Percentiles rank a stretch among this genome's conserved stretches.
Evolutionary conservation across 108 stramenopile genomes (phyloP).

Genomic region (Chaetoceros muelleri): DNA sequence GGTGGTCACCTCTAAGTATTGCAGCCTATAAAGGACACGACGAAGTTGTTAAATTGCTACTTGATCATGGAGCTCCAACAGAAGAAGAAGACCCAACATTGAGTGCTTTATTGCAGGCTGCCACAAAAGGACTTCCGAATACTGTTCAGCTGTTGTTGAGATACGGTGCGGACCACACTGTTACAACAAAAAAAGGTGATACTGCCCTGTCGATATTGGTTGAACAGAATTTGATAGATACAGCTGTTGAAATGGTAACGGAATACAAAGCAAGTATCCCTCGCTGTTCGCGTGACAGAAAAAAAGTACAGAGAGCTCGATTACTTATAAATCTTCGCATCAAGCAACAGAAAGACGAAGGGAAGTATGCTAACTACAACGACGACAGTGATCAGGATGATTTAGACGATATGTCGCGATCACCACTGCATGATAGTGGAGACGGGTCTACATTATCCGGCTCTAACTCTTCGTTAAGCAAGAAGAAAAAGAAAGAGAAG

Average conservation of each 20-base stretch:
- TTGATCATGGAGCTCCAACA: conserved; percentile 80
- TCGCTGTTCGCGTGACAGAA: conserved; percentile 81
- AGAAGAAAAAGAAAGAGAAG: conserved; percentile 62
- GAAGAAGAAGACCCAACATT: conserved; percentile 88
- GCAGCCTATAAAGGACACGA: conserved; percentile 89
- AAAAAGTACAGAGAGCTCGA: conserved; percentile 83
- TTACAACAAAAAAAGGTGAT: conserved; percentile 89
- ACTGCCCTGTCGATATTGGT: conserved; percentile 85
- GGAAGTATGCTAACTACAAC: conserved; percentile 35
- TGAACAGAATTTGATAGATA: conserved; percentile 85
- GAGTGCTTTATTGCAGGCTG: conserved; percentile 78
- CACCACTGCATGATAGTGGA: conserved; percentile 15
- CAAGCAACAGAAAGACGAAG: conserved; percentile 70
- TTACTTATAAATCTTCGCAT: conserved; percentile 75
- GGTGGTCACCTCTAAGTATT: conserved; percentile 86
- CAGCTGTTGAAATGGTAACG: conserved; percentile 87
- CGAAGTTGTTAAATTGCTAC: conserved; percentile 69
- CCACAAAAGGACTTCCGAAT: conserved; percentile 81
- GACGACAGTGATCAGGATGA: conserved; percentile 38
- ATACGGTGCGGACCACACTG: conserved; percentile 84
- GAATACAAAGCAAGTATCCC: conserved; percentile 86
- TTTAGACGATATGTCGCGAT: conserved; percentile 15
- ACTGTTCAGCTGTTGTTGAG: conserved; percentile 70
- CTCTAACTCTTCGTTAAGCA: conserved; percentile 4
- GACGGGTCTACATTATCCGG: conserved; percentile 14